phyloP scores from a whole-genome alignment of 192 early-diverging fungal species.

The Coemansia sp. region DNA sequence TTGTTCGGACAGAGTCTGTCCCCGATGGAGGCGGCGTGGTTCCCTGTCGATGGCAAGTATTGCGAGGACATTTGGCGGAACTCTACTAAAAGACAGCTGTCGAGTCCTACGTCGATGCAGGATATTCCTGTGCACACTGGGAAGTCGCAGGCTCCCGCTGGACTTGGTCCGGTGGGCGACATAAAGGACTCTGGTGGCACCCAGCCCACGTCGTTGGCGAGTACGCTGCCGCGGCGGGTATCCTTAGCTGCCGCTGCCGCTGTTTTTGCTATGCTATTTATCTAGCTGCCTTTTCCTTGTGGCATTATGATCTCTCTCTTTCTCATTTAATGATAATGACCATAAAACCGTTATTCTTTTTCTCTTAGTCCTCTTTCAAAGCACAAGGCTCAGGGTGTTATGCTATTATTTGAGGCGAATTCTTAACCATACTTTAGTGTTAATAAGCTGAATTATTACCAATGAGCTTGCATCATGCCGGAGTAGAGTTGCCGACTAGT shows the following conservation, averaged over 20 bases:
- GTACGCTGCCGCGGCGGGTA: not conserved
- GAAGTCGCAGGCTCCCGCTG: slow-evolving; percentile 23
- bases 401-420: too few species aligned
- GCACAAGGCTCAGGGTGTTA: too few species aligned
- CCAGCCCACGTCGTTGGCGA: not conserved
- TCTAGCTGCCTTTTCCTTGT: not conserved
- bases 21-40: slow-evolving; percentile 52
- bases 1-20: slow-evolving; percentile 55
- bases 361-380: not conserved
- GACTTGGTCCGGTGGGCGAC: slow-evolving; percentile 16
- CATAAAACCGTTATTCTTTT: not conserved
- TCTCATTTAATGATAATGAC: not conserved
- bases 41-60: slow-evolving; percentile 41
- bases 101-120: slow-evolving; percentile 31
- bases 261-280: not conserved
- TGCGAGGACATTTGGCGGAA: slow-evolving; percentile 53
- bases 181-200: too few species aligned
- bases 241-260: not conserved
- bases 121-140: slow-evolving; percentile 23
- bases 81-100: slow-evolving; percentile 22
- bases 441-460: too few species aligned
- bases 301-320: not conserved
- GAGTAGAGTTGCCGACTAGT: too few species aligned
- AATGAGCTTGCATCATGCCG: too few species aligned
- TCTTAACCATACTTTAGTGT: too few species aligned